Conservation (phyloP, 768 basidiomycete genomes). For the Ephemerocybe angulata region DNA sequence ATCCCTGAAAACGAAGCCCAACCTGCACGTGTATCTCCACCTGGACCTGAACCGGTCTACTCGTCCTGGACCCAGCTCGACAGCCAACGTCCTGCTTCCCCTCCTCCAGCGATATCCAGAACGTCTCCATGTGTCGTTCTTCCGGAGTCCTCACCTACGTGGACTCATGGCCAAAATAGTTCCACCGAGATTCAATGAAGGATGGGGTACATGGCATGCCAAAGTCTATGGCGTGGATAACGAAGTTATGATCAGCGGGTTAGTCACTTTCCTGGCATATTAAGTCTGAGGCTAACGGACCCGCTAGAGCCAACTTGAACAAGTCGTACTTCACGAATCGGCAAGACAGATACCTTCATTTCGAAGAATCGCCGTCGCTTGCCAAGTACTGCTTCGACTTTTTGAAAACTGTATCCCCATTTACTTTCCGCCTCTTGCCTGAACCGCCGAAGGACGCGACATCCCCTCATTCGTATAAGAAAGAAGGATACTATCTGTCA, state of each 20-base stretch:
- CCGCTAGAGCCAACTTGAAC: slow-evolving; percentile 93
- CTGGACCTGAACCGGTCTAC: slow-evolving; percentile 81
- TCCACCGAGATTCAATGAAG: slow-evolving; percentile 94
- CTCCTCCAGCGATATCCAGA: slow-evolving; percentile 68
- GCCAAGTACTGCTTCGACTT: slow-evolving; percentile 85
- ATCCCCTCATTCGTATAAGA: slow-evolving; percentile 28
- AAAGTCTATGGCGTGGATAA: slow-evolving; percentile 95
- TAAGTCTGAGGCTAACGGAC: too few species aligned
- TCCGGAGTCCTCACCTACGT: slow-evolving; percentile 81
- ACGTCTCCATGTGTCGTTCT: slow-evolving; percentile 75
- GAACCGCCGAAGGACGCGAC: not conserved
- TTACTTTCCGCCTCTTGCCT: slow-evolving; percentile 62
- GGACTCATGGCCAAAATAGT: slow-evolving; percentile 72
- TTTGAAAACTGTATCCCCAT: slow-evolving; percentile 59
- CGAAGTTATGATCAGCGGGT: slow-evolving; percentile 92
- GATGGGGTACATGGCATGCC: slow-evolving; percentile 98
- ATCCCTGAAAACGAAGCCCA: slow-evolving; percentile 54
- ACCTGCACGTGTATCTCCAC: slow-evolving; percentile 65
- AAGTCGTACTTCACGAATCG: slow-evolving; percentile 91
- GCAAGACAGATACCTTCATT: slow-evolving; percentile 90
- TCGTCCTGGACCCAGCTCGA: slow-evolving; percentile 68
- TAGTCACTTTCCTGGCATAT: slow-evolving; percentile 18
- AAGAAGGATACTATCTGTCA: slow-evolving; percentile 47
- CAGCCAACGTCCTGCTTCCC: slow-evolving; percentile 64
- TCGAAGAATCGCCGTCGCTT: slow-evolving; percentile 55